Conservation (phyloP, 768 basidiomycete species). For the Mycena sanguinolenta region DNA sequence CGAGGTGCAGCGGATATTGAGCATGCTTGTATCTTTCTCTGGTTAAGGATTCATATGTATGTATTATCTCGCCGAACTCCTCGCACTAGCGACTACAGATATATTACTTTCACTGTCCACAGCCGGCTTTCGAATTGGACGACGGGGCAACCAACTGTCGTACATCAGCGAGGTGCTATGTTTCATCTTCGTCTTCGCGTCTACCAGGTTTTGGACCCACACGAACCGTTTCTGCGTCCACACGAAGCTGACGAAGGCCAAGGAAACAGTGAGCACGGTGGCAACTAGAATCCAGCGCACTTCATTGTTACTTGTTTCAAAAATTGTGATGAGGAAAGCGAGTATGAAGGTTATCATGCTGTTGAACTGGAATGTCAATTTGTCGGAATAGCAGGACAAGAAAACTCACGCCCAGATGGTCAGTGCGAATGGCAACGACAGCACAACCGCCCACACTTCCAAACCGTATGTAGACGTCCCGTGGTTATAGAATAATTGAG, state of each 20-base stretch:
- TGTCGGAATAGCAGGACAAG: neutral
- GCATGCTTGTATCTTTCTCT: neutral
- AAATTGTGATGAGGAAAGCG: neutral
- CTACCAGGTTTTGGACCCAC: neutral
- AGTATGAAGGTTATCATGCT: neutral
- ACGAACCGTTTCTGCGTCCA: neutral
- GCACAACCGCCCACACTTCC: neutral
- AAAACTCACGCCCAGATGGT: neutral
- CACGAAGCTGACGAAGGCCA: neutral
- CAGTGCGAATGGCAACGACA: neutral
- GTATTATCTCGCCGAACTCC: too few relatives aligned
- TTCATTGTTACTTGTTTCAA: neutral
- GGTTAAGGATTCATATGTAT: neutral
- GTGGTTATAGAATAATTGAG: neutral
- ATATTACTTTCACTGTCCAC: too few relatives aligned
- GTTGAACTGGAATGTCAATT: neutral
- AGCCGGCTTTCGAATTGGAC: too few relatives aligned
- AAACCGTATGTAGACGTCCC: neutral
- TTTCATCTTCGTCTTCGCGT: neutral
- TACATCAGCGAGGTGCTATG: too few relatives aligned
- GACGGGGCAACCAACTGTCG: too few relatives aligned
- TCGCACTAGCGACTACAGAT: too few relatives aligned
- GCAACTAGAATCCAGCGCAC: neutral
- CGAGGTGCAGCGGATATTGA: constrained; percentile 14
- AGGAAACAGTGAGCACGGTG: neutral